Base-by-base conservation (phyloP, 2,329 filamentous ascomycete genomes). In the Aspergillus quadrilineatus region DNA sequence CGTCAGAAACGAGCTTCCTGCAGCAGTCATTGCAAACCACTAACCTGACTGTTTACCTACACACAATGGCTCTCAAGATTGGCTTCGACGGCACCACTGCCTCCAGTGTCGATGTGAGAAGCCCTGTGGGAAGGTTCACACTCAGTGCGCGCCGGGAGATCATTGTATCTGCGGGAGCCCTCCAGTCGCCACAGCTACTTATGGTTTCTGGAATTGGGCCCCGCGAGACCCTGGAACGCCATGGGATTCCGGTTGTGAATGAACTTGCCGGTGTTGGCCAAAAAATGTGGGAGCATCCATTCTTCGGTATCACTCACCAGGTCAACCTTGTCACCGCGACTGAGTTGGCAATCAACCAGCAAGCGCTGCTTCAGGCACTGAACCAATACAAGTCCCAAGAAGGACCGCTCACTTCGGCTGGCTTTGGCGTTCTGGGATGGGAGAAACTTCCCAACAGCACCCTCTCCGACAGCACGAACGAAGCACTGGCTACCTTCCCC, bases 121-220 rank as follows among this genome's bases (percentile, higher is more conserved):
- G 8, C 6, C 4, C n/a, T 10, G 17, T 7, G n/a, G 6, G 22
- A 7, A 17, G 10, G 14, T 42, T 12, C 22, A 42, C 39, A 17
- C 39, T 51, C n/a, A 15, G 12, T 4, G 54, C 51, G 4, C n/a
- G 15, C 12, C 72, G 72, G 32, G 83, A 85, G 61, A 73, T 77
- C 2, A 76, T 79, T 41, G 55, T 85, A 2, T 75, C 80, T 0
- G 80, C 77, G 1, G 83, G 83, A 6, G 72, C 76, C 2, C 82
- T 80, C 64, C 81, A 83, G 63, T 78, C 80, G 0, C 82, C 82
- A 0, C 80, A 84, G 58, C 67, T 83, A 6, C 72, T 84, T 6
- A 80, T 82, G 71, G 73, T 81, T 4, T 81, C 78, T 42, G 81
- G 81, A 1, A 67, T 78, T 55, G 81, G 81, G 0, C 79, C 79